Conservation (phyloP, 148 eudicot species). For the Rhododendron ferrugineum region DNA sequence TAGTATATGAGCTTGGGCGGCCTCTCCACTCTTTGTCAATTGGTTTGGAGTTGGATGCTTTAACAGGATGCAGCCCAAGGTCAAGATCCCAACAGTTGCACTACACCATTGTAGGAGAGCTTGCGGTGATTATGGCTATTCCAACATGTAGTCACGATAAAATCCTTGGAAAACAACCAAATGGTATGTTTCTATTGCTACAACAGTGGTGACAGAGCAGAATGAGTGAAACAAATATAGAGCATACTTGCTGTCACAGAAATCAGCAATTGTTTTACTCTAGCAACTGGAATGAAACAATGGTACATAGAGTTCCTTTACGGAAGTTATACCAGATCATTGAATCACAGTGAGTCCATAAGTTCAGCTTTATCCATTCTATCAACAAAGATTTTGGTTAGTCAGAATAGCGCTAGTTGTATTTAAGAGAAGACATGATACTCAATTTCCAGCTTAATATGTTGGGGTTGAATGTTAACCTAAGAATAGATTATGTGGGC, state of each 20-base stretch:
- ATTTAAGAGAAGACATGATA: not conserved
- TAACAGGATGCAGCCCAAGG: not conserved
- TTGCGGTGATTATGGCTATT: not conserved
- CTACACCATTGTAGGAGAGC: not conserved
- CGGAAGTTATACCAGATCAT: not conserved
- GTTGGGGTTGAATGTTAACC: not conserved
- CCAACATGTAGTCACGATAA: not conserved
- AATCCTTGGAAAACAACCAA: not conserved
- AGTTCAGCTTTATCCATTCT: not conserved
- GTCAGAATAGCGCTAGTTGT: not conserved
- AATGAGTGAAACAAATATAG: not conserved
- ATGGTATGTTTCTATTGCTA: not conserved
- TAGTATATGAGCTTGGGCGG: no score
- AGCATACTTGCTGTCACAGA: not conserved
- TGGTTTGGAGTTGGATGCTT: no score
- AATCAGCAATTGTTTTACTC: not conserved
- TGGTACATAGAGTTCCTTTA: not conserved
- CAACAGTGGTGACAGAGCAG: not conserved
- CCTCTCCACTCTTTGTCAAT: no score
- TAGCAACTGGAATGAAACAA: not conserved
- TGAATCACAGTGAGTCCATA: not conserved
- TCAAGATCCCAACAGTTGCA: constrained; percentile 1
- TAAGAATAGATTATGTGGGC: not conserved
- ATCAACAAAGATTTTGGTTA: not conserved
- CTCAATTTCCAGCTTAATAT: not conserved